Conservation (phyloP, 2,329 filamentous ascomycete species). For the Onygenales sp. region DNA sequence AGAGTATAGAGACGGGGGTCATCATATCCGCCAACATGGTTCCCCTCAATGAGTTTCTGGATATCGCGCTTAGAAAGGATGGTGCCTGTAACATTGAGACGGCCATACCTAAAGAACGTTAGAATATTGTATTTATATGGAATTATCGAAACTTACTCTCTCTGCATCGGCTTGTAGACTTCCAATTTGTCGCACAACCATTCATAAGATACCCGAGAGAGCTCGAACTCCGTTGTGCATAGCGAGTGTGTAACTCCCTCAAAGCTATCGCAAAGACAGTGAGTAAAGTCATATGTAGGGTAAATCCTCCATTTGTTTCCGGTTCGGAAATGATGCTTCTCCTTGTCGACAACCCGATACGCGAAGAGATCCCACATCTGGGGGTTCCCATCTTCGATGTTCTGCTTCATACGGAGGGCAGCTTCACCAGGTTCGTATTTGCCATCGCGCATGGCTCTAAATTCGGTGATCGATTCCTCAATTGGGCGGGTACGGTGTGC, state of each 20-base stretch:
- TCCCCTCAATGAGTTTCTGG: slow-evolving; percentile 64
- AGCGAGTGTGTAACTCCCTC: slow-evolving; percentile 87
- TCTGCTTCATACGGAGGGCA: slow-evolving; percentile 87
- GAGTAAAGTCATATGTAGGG: slow-evolving; percentile 87
- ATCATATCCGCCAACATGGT: slow-evolving; percentile 79
- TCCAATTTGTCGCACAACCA: slow-evolving; percentile 75
- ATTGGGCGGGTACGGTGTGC: slow-evolving; percentile 64
- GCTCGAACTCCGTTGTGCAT: slow-evolving; percentile 87
- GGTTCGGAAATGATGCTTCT: slow-evolving; percentile 59
- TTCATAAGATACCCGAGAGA: slow-evolving; percentile 79
- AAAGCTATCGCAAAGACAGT: slow-evolving; percentile 85
- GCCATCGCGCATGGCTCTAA: slow-evolving; percentile 82
- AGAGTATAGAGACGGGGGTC: slow-evolving; percentile 85
- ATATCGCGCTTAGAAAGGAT: slow-evolving; percentile 83
- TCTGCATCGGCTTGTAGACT: slow-evolving; percentile 87
- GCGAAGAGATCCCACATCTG: slow-evolving; percentile 96
- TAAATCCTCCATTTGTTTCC: slow-evolving; percentile 84
- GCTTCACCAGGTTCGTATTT: slow-evolving; percentile 80
- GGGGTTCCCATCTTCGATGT: slow-evolving; percentile 70
- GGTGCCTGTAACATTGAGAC: slow-evolving; percentile 72
- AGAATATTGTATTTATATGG: background rate
- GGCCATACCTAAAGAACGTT: slow-evolving; percentile 41
- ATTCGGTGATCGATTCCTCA: slow-evolving; percentile 71
- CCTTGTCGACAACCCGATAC: slow-evolving; percentile 64
- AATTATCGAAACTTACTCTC: slow-evolving; percentile 43